Base-by-base conservation (phyloP, 2,329 filamentous ascomycete genomes). In the Lachnellula hyalina region DNA sequence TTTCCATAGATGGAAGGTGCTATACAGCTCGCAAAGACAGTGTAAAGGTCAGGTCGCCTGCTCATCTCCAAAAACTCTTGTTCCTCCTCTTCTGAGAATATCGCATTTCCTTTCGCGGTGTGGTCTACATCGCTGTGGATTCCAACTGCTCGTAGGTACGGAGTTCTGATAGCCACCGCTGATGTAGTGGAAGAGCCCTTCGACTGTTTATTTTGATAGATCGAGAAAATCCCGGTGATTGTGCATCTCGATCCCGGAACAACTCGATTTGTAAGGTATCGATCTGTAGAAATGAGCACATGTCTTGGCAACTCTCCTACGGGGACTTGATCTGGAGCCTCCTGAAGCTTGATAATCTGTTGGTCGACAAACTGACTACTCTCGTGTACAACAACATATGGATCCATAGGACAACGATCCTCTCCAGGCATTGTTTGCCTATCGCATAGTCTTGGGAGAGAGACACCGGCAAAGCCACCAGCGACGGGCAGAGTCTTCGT, bases 1-100 rank as follows among this genome's bases (percentile, higher is more conserved):
- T 96, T 99, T 50, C 94, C 94, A 69, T 96, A 99, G 67, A 99
- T 99, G 0, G 94, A 96, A 0, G 94, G 94, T 5, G 94, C 94
- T 63, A 99, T 96, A 71, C 92, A 97, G 65, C 88, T 85, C 1
- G 92, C 84, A 74, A 99, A 93, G 38, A 90, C 78, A 35, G 87
- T 87, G 72, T 97, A 99, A n/a, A 99, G 81, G 68, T 97, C 92
- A 7, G 91, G 89, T 50, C 90, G 80, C 61, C 94, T 81, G 69
- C 92, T 96, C 76, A 99, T 82, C 68, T 97, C 92, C 49, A 86
- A 72, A 59, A 97, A 99, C 64, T 99, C 93, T 70, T 97, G 93
- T 73, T 99, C 94, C 66, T 99, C 94, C 67, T 96, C 91, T 70
- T 96, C 94, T 0, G 88, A 88, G 72, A 96, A 97, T 15, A 87